phyloP scores from a whole-genome alignment of 78 protist species.

The Dictyostelium intermedium region DNA sequence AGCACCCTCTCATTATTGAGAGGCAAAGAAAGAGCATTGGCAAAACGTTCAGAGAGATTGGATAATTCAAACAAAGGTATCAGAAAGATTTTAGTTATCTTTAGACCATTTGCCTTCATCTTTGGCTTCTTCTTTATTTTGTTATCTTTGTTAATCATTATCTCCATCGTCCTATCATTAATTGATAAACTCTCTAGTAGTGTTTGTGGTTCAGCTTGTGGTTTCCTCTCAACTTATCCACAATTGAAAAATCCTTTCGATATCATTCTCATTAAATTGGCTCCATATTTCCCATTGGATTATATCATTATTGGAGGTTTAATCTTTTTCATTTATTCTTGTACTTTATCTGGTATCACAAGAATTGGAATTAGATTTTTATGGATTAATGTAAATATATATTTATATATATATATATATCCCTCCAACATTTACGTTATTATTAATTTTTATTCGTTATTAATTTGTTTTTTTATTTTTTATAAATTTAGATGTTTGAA shows the following conservation, averaged over 20 bases:
- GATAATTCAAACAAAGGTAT: slow-evolving; percentile 25
- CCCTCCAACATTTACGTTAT: background rate
- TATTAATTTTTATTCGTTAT: background rate
- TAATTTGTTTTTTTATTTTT: background rate
- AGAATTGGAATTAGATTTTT: slow-evolving; percentile 78
- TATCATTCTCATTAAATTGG: slow-evolving; percentile 28
- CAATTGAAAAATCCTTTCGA: slow-evolving; percentile 79
- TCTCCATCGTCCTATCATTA: slow-evolving; percentile 42
- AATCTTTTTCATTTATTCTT: slow-evolving; percentile 23
- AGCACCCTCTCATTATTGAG: background rate
- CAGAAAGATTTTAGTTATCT: slow-evolving; percentile 20
- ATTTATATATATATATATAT: background rate
- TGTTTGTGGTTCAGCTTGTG: slow-evolving; percentile 77
- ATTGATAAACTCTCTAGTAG: slow-evolving; percentile 51
- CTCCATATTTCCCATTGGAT: slow-evolving; percentile 85
- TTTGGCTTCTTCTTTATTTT: slow-evolving; percentile 81
- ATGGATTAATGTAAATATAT: slow-evolving; percentile 39
- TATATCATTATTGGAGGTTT: slow-evolving; percentile 55
- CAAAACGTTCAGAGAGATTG: slow-evolving; percentile 5
- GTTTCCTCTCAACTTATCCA: slow-evolving; percentile 74
- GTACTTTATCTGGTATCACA: slow-evolving; percentile 68
- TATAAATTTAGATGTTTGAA: slow-evolving; percentile 53
- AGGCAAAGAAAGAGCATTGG: slow-evolving; percentile 64
- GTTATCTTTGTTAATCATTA: slow-evolving; percentile 38
- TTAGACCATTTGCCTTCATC: slow-evolving; percentile 73